These are phyloP conservation scores for Colletotrichum caudatum DNA, from an alignment of 2,329 filamentous ascomycete genomes.

Conservation along the genomic window DNA sequence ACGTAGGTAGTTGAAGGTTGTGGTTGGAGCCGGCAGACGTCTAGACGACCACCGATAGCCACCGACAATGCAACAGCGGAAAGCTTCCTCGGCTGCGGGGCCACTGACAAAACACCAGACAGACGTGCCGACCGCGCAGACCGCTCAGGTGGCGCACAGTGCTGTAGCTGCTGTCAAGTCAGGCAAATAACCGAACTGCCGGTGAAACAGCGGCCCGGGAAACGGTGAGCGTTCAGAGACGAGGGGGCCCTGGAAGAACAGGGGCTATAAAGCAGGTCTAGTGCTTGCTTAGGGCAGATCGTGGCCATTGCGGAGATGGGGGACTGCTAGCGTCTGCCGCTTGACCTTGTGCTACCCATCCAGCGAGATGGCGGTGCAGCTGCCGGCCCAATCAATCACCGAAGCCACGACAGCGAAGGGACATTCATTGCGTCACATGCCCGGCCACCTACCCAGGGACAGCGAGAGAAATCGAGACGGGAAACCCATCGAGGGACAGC, in stretches of 20 bases:
- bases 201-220: conserved; percentile 38
- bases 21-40: conserved; percentile 10
- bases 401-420: conserved; percentile 24
- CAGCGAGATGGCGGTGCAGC: conserved; percentile 14
- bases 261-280: conserved; percentile 11
- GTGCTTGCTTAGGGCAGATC: conserved; percentile 18
- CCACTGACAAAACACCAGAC: conserved; percentile 13
- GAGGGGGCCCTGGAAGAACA: not conserved
- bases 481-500: conserved; percentile 10
- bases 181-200: conserved; percentile 20
- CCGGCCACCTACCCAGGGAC: conserved; percentile 24
- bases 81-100: not conserved
- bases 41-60: not conserved
- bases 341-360: conserved; percentile 22
- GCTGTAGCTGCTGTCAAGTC: conserved; percentile 12
- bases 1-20: conserved; percentile 9
- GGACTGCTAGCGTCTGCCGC: conserved; percentile 19
- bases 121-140: not conserved
- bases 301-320: conserved; percentile 22
- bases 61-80: conserved; percentile 8
- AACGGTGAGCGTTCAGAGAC: not conserved
- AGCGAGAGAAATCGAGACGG: conserved; percentile 6
- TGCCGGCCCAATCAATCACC: conserved; percentile 30
- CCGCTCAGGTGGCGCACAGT: not conserved
- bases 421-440: conserved; percentile 46